Evolutionary conservation across 2,329 filamentous ascomycete species (phyloP).

Genomic region (Aspergillus pseudoglaucus): DNA sequence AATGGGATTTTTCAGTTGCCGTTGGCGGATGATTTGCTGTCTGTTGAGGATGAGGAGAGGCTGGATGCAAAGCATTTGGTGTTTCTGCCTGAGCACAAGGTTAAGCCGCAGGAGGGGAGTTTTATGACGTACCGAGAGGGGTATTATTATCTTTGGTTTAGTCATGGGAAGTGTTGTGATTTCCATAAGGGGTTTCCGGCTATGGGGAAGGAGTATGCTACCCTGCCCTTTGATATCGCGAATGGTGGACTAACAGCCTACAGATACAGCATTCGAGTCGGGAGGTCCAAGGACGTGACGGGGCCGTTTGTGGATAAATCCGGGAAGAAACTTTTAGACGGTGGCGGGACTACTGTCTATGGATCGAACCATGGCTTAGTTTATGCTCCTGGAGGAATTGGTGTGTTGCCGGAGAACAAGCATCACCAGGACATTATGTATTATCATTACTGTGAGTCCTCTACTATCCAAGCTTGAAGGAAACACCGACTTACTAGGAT

Average conservation of each 20-base stretch:
- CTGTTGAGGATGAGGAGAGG: constrained; percentile 14
- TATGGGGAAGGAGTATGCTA: constrained; percentile 25
- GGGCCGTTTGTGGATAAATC: constrained; percentile 32
- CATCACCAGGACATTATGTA: constrained; percentile 29
- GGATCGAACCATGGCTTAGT: constrained; percentile 32
- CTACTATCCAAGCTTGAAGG: background rate
- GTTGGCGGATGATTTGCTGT: constrained; percentile 23
- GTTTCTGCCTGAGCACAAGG: constrained; percentile 11
- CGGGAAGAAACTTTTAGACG: constrained; percentile 19
- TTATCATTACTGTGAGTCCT: constrained; percentile 32
- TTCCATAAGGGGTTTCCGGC: constrained; percentile 22
- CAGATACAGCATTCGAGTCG: constrained; percentile 31
- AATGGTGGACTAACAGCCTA: background rate
- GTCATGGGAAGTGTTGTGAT: constrained; percentile 32
- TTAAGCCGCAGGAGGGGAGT: constrained; percentile 27
- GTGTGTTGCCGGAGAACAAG: constrained; percentile 22
- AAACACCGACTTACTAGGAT: too few relatives aligned
- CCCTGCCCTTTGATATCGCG: background rate
- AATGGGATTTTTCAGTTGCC: constrained; percentile 31
- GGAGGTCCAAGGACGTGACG: constrained; percentile 24
- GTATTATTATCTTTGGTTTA: constrained; percentile 37
- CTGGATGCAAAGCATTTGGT: constrained; percentile 25
- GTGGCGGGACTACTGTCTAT: constrained; percentile 31
- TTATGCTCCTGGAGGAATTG: constrained; percentile 35
- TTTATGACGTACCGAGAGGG: constrained; percentile 30